Conservation (phyloP, 2,329 filamentous ascomycete species). For the Grosmannia serpens region DNA sequence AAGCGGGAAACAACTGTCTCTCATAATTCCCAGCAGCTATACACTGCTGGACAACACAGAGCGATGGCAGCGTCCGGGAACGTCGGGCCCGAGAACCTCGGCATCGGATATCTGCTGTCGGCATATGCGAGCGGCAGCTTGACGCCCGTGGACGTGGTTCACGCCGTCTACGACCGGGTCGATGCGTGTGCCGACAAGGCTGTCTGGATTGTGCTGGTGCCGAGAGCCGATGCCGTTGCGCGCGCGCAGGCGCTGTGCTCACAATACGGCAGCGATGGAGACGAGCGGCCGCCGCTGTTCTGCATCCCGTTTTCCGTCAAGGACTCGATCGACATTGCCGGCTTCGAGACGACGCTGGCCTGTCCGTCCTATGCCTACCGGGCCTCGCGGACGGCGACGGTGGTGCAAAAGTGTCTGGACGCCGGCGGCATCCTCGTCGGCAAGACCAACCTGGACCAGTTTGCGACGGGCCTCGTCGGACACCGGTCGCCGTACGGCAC, state of each 20-base stretch:
- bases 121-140: neutral
- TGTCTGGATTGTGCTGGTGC: neutral
- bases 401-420: slow-evolving; percentile 32
- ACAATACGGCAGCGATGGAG: too few species aligned
- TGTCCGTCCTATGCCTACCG: slow-evolving; percentile 36
- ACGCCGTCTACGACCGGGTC: neutral
- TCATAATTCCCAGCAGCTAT: too few species aligned
- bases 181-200: neutral
- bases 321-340: slow-evolving; percentile 42
- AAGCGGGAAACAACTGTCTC: too few species aligned
- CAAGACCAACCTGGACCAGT: slow-evolving; percentile 47
- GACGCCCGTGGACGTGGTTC: neutral
- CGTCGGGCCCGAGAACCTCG: neutral
- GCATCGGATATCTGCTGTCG: neutral
- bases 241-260: neutral
- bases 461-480: slow-evolving; percentile 38
- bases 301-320: slow-evolving; percentile 46
- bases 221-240: neutral
- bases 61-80: too few species aligned
- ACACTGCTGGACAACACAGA: too few species aligned
- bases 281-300: slow-evolving; percentile 22
- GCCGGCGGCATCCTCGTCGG: slow-evolving; percentile 42
- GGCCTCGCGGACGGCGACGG: slow-evolving; percentile 31
- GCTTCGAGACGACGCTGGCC: slow-evolving; percentile 37
- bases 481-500: neutral